Evolutionary conservation across 2,329 filamentous ascomycete genomes (phyloP), one percentile per base, ranked within the genome.

Genomic region (Cordyceps cateniannulata): DNA sequence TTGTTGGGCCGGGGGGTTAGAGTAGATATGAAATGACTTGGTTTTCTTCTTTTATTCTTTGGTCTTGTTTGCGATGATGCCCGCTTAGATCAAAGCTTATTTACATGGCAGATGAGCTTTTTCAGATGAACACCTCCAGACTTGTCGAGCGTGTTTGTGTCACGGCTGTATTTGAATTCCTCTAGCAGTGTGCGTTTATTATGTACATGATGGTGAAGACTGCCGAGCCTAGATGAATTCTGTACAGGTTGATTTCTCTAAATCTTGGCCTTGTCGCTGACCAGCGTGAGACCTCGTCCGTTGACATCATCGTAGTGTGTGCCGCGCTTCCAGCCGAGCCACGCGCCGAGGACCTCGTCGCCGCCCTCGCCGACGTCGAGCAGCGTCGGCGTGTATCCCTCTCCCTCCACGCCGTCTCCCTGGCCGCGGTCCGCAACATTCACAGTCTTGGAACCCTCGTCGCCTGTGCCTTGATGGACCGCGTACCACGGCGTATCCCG

Each of bases 271-370:
- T 53, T 65, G 51, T 68, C 38, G 8, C 53, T 54, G 54, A 64
- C 44, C 63, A 78, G 73, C 22, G 87, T 80, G 63, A 91, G 71
- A 0, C 83, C 86, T 5, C 49, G 50, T 0, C 88, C 89, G 29
- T 83, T 76, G 29, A 79, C 73, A 2, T 90, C 77, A n/a, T 84
- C 81, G 70, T 87, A 96, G 35, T 96, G 84, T 62, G 75, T 79
- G 1, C 89, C 91, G 67, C 78, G 82, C 62, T 77, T 80, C 91
- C 91, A 96, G 0, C 91, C 90, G 66, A 88, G 78, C 93, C 93
- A 97, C 54, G 80, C 72, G 55, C 75, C 75, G 63, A 97, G 71
- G 4, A 82, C 81, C 56, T 85, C 83, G 70, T 91, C 87, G 1
- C 91, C 92, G 5, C 89, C 90, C 25, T 86, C 76, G 0, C 92